Conservation (phyloP, 2,329 filamentous ascomycete genomes). For the Aspergillus hiratsukae region DNA sequence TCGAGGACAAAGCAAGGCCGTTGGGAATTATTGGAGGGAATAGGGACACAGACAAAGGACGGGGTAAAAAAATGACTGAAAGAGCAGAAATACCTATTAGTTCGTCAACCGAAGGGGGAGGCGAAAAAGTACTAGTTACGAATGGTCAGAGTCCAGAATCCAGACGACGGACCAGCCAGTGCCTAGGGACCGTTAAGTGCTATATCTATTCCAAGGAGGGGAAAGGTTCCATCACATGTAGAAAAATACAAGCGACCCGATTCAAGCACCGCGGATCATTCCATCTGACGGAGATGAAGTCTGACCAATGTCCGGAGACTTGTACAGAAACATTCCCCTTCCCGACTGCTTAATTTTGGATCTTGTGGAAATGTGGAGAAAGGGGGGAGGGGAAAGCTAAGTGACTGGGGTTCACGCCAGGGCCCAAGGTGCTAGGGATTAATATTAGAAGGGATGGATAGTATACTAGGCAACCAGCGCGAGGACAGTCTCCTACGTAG, state of each 20-base stretch:
- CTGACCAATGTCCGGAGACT: not conserved
- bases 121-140: not conserved
- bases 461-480: not conserved
- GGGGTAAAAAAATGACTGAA: not conserved
- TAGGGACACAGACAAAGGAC: not conserved
- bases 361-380: not conserved
- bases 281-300: not conserved
- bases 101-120: not conserved
- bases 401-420: not conserved
- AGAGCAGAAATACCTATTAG: not conserved
- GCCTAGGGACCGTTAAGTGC: not conserved
- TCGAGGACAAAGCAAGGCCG: not conserved
- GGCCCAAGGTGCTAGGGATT: not conserved
- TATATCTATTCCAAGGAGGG: constrained; percentile 5
- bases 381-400: not conserved
- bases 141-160: constrained; percentile 1
- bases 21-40: not conserved
- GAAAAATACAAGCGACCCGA: not conserved
- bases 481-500: not conserved
- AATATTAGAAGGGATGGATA: not conserved
- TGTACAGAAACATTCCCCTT: constrained; percentile 2
- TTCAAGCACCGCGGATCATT: constrained; percentile 10
- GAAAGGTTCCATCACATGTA: constrained; percentile 11
- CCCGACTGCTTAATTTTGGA: constrained; percentile 1
- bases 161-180: not conserved